Evolutionary conservation across 208 protist genomes (phyloP).

Genomic region (Naegleria lovaniensis): DNA sequence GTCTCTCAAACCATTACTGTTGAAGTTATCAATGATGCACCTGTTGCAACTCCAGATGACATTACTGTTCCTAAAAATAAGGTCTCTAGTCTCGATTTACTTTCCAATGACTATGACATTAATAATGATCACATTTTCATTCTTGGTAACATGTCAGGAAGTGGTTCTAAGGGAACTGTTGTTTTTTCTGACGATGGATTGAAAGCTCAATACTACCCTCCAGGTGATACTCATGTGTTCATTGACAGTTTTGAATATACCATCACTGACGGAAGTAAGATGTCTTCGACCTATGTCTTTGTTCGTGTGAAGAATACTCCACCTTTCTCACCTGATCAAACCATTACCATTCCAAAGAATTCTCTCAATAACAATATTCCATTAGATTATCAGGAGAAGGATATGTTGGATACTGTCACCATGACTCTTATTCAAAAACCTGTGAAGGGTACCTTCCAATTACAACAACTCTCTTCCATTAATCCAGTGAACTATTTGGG

Average conservation of each 20-base stretch:
- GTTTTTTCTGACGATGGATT: neutral
- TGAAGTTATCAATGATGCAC: neutral
- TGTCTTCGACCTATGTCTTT: neutral
- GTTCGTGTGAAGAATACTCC: neutral
- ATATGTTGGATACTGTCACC: neutral
- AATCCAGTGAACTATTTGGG: neutral
- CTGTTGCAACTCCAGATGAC: neutral
- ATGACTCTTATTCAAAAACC: neutral
- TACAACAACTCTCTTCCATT: neutral
- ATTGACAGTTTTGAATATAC: slow-evolving; percentile 2
- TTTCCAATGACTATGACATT: slow-evolving; percentile 1
- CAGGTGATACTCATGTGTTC: neutral
- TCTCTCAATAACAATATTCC: neutral
- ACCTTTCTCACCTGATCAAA: neutral
- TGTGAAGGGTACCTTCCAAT: neutral
- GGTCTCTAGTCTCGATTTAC: neutral
- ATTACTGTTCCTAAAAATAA: neutral
- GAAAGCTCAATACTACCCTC: neutral
- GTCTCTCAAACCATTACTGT: neutral
- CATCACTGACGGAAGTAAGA: neutral
- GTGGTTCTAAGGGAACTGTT: neutral
- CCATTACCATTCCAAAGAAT: neutral
- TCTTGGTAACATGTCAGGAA: neutral
- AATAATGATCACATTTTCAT: neutral
- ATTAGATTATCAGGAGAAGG: neutral